Evolutionary conservation across 331 rosid genomes (phyloP).

Genomic region (Acacia concinna): DNA sequence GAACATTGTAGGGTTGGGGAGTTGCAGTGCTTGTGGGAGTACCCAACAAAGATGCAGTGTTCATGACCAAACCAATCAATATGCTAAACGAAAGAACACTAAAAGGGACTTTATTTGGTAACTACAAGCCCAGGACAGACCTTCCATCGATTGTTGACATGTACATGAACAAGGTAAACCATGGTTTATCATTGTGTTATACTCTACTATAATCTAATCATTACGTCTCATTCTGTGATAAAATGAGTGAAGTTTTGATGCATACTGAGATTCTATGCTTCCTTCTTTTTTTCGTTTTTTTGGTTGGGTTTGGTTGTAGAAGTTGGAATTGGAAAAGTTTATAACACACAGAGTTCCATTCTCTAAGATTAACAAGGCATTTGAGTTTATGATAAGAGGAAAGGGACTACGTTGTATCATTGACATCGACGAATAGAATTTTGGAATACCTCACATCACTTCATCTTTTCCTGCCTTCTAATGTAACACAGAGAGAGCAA

Average conservation of each 20-base stretch:
- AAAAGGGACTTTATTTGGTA: conserved; percentile 45
- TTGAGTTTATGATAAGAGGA: conserved; percentile 31
- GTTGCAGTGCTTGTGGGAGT: conserved; percentile 54
- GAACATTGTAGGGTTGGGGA: conserved; percentile 41
- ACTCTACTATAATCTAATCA: not conserved
- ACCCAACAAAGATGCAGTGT: conserved; percentile 43
- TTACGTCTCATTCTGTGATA: not conserved
- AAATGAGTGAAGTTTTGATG: not conserved
- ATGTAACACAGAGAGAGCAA: too few relatives aligned
- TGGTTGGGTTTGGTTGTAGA: conserved; percentile 12
- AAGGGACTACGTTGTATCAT: conserved; percentile 37
- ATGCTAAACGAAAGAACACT: conserved; percentile 47
- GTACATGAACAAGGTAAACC: conserved; percentile 47
- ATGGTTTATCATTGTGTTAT: not conserved
- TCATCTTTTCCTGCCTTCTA: too few relatives aligned
- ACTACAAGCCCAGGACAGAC: conserved; percentile 48
- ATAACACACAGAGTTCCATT: conserved; percentile 33
- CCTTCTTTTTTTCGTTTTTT: too few relatives aligned
- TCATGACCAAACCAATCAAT: conserved; percentile 50
- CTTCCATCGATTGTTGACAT: conserved; percentile 50
- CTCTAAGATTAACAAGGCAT: conserved; percentile 41
- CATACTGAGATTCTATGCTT: not conserved
- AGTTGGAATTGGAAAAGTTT: conserved; percentile 34
- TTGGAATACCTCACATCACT: not conserved
- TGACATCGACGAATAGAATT: conserved; percentile 26